Base-by-base conservation (phyloP, 495 filamentous ascomycete genomes). In the Aspergillus sparsus region DNA sequence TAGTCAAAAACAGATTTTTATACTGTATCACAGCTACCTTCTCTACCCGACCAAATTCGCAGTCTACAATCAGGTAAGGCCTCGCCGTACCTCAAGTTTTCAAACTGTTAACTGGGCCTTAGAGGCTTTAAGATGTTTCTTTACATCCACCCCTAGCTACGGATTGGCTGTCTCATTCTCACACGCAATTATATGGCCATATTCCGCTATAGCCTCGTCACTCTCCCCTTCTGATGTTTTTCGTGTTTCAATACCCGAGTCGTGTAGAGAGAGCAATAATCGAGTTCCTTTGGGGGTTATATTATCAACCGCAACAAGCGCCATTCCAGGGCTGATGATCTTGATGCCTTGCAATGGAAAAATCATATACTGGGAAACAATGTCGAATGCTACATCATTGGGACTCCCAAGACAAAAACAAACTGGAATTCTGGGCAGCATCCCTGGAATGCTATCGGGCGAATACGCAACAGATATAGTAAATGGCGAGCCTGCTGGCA, bases 281-380 rank as follows among this genome's bases (percentile, higher is more conserved):
- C 80, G 86, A 7, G 79, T 93, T 16, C 93, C 94, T 3, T 77
- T 97, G 15, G 95, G 92, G 36, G 80, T 87, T 47, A 80, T 99
- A 15, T 84, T 97, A 10, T 86, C 89, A 1, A 89, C 87, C 37
- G 85, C 86, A 12, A 83, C 88, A 27, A 86, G 85, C 21, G 80
- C 83, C 13, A 89, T 92, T 45, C 90, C 93, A 3, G 94, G 93
- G 3, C 77, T 98, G 11, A 83, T 98, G 16, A 78, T 97, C 11
- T 79, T 99, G 10, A 87, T 91, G 74, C 91, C 92, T 2, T 82
- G 82, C 15, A 91, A 80, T 36, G 94, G 94, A 33, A 93, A 86
- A 69, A 83, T 98, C 49, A 84, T 88, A 37, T 99, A 93, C 72
- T 99, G 93, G 93, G 95, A 98, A 69, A 92, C 90, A 31, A 87